These are phyloP conservation scores for Fistulifera pelliculosa DNA, from an alignment of 108 stramenopile species.

Conservation along the genomic window DNA sequence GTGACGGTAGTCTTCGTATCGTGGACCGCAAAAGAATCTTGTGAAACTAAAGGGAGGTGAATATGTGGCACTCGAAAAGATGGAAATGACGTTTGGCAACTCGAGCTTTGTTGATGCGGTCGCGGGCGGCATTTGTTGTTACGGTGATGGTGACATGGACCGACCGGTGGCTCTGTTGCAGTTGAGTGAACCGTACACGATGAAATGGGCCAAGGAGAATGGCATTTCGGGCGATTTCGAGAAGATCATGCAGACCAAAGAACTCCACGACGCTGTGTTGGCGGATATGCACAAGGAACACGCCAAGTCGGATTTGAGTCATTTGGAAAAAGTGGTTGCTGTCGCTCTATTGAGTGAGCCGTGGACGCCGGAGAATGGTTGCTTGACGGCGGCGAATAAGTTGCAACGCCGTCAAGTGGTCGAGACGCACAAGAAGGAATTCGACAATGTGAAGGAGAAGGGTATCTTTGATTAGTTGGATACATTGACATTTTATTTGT, in stretches of 20 bases:
- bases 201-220: constrained; percentile 70
- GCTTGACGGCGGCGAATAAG: constrained; percentile 84
- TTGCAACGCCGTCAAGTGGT: constrained; percentile 71
- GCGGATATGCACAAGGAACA: constrained; percentile 51
- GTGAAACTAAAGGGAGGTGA: constrained; percentile 92
- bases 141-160: constrained; percentile 88
- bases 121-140: constrained; percentile 73
- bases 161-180: constrained; percentile 77
- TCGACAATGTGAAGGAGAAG: constrained; percentile 55
- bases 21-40: constrained; percentile 91
- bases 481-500: too few species aligned
- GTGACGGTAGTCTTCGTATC: constrained; percentile 74
- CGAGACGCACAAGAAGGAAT: constrained; percentile 49
- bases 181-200: constrained; percentile 42
- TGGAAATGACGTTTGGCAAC: constrained; percentile 77
- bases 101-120: constrained; percentile 62
- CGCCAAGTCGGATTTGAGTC: constrained; percentile 58
- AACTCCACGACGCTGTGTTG: constrained; percentile 63
- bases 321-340: constrained; percentile 65
- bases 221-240: constrained; percentile 53
- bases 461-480: constrained; percentile 41
- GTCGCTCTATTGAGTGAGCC: constrained; percentile 43
- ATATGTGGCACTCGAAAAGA: constrained; percentile 83
- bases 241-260: constrained; percentile 44
- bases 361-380: constrained; percentile 87